Conservation (phyloP, 768 basidiomycete species). For the Podaxis sp. region DNA sequence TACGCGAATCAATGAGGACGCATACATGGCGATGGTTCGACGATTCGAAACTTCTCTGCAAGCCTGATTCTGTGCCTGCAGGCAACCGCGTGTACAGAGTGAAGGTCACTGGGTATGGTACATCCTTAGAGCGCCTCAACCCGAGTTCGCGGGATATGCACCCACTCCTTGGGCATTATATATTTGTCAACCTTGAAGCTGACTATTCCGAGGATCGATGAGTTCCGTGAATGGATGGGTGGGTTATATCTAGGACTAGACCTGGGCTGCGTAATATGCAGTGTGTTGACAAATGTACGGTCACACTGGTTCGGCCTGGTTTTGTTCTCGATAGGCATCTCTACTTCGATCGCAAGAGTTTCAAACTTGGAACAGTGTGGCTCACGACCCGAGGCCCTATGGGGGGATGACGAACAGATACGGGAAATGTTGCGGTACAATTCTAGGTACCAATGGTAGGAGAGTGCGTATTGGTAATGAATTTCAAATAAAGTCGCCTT, state of each 20-base stretch:
- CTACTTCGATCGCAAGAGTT: neutral
- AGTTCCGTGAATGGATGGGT: neutral
- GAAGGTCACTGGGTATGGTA: neutral
- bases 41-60: neutral
- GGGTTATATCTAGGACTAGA: neutral
- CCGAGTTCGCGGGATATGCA: neutral
- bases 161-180: neutral
- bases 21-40: neutral
- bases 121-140: neutral
- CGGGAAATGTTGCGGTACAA: neutral
- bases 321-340: neutral
- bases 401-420: neutral
- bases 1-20: neutral
- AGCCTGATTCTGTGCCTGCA: neutral
- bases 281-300: neutral
- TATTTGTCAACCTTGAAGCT: neutral
- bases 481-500: too few relatives aligned
- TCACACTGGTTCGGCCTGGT: neutral
- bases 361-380: neutral
- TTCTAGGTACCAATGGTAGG: neutral
- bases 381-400: neutral
- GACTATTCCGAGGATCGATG: neutral
- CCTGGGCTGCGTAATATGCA: neutral
- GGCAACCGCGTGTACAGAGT: neutral
- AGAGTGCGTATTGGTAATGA: too few relatives aligned